Evolutionary conservation across 495 filamentous ascomycete genomes (phyloP), one percentile per base, ranked within the genome.

Genomic region (Penicillium subrubescens): DNA sequence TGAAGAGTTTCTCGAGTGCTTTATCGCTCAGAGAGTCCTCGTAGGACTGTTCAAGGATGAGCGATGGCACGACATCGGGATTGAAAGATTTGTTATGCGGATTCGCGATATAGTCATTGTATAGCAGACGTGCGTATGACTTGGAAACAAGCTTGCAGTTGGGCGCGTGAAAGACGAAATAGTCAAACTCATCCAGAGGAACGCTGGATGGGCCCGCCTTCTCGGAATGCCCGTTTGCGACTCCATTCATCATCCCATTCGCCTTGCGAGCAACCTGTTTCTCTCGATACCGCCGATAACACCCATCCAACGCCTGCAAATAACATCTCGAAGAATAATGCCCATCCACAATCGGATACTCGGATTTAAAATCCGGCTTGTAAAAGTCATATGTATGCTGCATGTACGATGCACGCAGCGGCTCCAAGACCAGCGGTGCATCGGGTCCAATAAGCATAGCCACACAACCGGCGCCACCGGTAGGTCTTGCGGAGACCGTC

Each of bases 351-450:
- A 93, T 86, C 35, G 95, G 95, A 80, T 99, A 98, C 79, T 99
- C 95, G 83, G 90, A 94, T 61, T 93, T 96, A 57, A 98, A 83
- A 76, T 99, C 95, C 67, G 95, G 90, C 87, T 98, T 98, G 87
- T 95, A 98, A 81, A 99, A 99, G 76, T 99, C 95, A 81, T 98
- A 99, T 64, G 89, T 90, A 77, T 99, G 95, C 68, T 86, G 86
- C 87, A 97, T 90, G 82, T 95, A 97, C 69, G 83, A 89, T 74
- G 92, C 95, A 71, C 95, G 89, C 60, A 96, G 87, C 37, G 94
- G 86, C 77, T 98, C 94, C 65, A 97, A 83, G 44, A 89, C 91
- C 66, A 99, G 78, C 34, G 94, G 94, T 27, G 95, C 95, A 70
- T 97, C 82, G 46, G 95, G 93, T 19, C 94, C 94, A 70, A 99